Evolutionary conservation across 2,329 filamentous ascomycete genomes (phyloP), one percentile per base, ranked within the genome.

Genomic region (Ascochyta rabiei): DNA sequence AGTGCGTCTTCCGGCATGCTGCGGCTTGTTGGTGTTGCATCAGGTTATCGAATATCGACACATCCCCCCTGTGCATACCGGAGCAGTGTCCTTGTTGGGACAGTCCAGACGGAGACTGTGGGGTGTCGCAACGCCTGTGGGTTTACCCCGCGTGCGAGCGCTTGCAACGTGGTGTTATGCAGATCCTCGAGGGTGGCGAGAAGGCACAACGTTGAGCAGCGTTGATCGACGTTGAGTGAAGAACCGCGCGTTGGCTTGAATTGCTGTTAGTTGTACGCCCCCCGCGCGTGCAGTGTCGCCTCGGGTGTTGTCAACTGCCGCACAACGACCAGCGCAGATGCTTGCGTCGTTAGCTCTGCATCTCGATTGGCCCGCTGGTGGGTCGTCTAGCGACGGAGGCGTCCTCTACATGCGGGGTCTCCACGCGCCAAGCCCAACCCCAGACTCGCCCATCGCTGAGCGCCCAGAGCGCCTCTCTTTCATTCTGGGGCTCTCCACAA

Each of bases 371-470:
- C 50, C 55, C 37, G 48, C 23, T n/a, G 16, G 63, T 63, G 60
- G 56, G 47, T 46, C 56, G 40, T 30, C 52, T 48, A 42, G 35
- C 39, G 46, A 37, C 5, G 47, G 52, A 39, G 52, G 40, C 45
- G 51, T 40, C 51, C 51, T 58, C 51, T 57, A 48, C 39, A 62
- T 62, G 65, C 65, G 66, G 66, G 68, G 62, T 64, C 67, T 60
- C 67, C 67, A 70, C 59, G 57, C 47, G 63, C 66, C 64, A 67
- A 70, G 65, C 19, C 47, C 39, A 51, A 38, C 64, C 63, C 64
- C 65, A 62, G 55, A 53, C 57, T 60, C 52, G 28, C 24, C 47
- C 51, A 38, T 35, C 46, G 35, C 46, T 49, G 40, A 49, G 35
- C 46, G 46, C 45, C 48, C 54, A 53, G 34, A 49, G 44, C 33